These are phyloP conservation scores for Populus tomentosa DNA, from an alignment of 441 rosid genomes.

Conservation along the genomic window DNA sequence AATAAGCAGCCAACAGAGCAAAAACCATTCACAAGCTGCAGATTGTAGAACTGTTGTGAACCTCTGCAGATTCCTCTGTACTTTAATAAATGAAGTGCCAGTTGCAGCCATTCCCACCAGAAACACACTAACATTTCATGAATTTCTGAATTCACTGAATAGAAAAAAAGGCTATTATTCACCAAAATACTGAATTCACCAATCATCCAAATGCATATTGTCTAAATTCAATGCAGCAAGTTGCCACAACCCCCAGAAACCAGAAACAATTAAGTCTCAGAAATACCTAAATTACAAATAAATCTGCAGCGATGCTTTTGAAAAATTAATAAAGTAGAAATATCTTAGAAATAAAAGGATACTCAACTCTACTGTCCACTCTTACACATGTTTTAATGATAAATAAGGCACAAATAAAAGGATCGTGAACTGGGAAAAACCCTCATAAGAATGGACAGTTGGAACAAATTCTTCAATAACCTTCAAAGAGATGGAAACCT, in stretches of 20 bases:
- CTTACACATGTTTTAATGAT: neutral
- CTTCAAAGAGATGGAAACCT: neutral
- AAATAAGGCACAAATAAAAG: neutral
- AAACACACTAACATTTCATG: conserved; percentile 13
- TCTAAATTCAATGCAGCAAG: neutral
- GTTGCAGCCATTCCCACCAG: conserved; percentile 30
- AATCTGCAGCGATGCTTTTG: too few relatives aligned
- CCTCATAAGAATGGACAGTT: neutral
- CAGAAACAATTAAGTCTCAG: neutral
- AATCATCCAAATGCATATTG: neutral
- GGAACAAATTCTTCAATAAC: neutral
- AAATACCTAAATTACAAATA: neutral
- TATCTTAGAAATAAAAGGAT: neutral
- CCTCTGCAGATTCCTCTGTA: conserved; percentile 23
- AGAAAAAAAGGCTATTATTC: conserved; percentile 14
- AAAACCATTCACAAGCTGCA: conserved; percentile 72
- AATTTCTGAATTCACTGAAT: conserved; percentile 15
- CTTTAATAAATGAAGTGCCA: conserved; percentile 12
- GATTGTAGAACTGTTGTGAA: conserved; percentile 32
- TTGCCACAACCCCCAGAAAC: neutral
- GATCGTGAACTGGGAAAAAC: neutral
- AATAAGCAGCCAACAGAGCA: conserved; percentile 52
- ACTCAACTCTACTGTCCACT: neutral
- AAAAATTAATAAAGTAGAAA: too few relatives aligned
- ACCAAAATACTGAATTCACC: conserved; percentile 1